These are phyloP conservation scores for Citrus trifoliata DNA, from an alignment of 345 rosid species.

Conservation along the genomic window DNA sequence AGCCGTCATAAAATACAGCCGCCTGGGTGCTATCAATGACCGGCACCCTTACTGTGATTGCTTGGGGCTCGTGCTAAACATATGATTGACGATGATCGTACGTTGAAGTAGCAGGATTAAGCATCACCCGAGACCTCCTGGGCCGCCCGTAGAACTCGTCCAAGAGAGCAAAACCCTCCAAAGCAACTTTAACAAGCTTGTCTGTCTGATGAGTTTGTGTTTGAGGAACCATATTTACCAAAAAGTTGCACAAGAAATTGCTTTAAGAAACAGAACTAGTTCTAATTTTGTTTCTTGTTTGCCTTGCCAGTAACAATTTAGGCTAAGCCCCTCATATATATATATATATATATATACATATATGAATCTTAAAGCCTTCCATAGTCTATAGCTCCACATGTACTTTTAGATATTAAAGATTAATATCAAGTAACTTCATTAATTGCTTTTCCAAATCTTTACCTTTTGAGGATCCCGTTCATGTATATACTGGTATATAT, in stretches of 20 bases:
- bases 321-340: not conserved
- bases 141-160: not conserved
- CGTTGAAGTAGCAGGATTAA: not conserved
- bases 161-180: slow-evolving; percentile 16
- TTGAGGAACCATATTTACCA: not conserved
- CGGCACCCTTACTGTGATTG: not conserved
- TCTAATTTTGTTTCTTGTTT: not conserved
- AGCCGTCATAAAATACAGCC: not conserved
- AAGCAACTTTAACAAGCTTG: slow-evolving; percentile 9
- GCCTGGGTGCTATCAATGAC: not conserved
- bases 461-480: not conserved
- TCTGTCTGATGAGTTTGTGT: not conserved
- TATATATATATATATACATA: too few relatives aligned
- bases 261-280: not conserved
- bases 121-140: not conserved
- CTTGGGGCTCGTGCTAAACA: not conserved
- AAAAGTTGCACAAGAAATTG: not conserved
- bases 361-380: too few relatives aligned
- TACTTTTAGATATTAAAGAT: not conserved
- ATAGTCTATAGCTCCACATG: not conserved
- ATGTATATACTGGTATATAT: not conserved
- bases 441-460: not conserved
- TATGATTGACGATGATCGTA: not conserved
- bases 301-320: not conserved
- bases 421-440: not conserved